These are phyloP conservation scores for Bacidia gigantensis DNA, from an alignment of 495 filamentous ascomycete genomes.

Conservation along the genomic window DNA sequence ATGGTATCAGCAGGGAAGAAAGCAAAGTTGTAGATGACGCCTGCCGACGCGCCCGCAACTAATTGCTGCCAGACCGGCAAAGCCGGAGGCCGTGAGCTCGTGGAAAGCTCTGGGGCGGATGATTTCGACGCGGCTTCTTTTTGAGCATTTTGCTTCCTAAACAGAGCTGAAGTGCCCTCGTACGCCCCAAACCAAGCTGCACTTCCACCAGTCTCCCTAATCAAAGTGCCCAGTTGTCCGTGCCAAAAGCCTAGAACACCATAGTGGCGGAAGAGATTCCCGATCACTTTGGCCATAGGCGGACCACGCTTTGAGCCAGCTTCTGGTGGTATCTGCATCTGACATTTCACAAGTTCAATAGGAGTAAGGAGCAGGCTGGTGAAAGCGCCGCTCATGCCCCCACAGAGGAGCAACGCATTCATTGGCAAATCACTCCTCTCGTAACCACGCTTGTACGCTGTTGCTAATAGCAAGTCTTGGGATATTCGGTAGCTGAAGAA, in stretches of 20 bases:
- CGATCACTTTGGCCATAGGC: conserved; percentile 49
- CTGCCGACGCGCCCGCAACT: conserved; percentile 76
- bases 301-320: conserved; percentile 23
- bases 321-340: conserved; percentile 67
- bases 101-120: background rate
- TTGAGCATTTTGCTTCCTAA: conserved; percentile 34
- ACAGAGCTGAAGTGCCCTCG: conserved; percentile 60
- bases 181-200: conserved; percentile 94
- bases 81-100: conserved; percentile 13
- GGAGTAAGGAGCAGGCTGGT: conserved; percentile 86
- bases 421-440: conserved; percentile 42
- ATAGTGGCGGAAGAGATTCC: conserved; percentile 62
- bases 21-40: conserved; percentile 87
- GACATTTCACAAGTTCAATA: conserved; percentile 96
- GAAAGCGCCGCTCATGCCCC: conserved; percentile 75
- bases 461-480: conserved; percentile 51
- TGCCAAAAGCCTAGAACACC: conserved; percentile 85
- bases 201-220: conserved; percentile 84
- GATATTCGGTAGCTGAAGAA: conserved; percentile 76
- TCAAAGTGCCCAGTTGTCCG: conserved; percentile 82
- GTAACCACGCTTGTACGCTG: conserved; percentile 32
- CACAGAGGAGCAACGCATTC: conserved; percentile 57
- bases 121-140: conserved; percentile 5
- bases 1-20: conserved; percentile 96
- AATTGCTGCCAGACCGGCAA: conserved; percentile 70